Evolutionary conservation across 345 rosid genomes (phyloP), one percentile per base, ranked within the genome.

Genomic region (Lepidium sativum): DNA sequence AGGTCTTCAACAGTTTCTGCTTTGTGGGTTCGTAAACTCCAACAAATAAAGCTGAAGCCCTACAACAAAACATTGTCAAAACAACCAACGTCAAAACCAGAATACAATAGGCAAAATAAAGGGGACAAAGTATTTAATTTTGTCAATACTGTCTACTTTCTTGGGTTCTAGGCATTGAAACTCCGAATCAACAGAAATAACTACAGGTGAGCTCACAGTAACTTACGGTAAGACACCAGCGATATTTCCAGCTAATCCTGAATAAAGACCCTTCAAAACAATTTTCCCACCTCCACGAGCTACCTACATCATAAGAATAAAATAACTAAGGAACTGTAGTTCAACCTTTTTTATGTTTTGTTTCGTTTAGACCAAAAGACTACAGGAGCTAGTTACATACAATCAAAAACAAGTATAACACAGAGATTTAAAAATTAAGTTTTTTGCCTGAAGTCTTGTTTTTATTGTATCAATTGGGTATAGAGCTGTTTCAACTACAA

Each of bases 161-260:
- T 34, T 60, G 54, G 8, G 17, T 18, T 43, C 31, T 4, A 13
- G 20, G 20, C 17, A 62, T 20, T 47, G 41, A 32, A 38, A 42
- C 64, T 15, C 35, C n/a, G 32, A 17, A 65, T 40, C 25, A 47
- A 56, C 37, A 55, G 15, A 68, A 14, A 27, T n/a, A 35, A 38
- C 15, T 25, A 47, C 4, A 47, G 42, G 41, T 16, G 42, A 70
- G 69, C 5, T 63, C 34, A 41, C 7, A 14, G 65, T 63, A 14
- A 80, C 97, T 82, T 78, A 90, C 97, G 97, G 96, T 68, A 90
- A 81, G 75, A 90, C 99, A 25, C 99, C 97, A 63, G 83, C 95
- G 60, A 94, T 73, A 71, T 94, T 94, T 72, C 96, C 97, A 49
- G 85, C 81, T 77, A 94, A 78, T 75, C 99, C 99, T 65, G 99